Base-by-base conservation (phyloP, 805 yeast genomes). In the Candida insectalens region DNA sequence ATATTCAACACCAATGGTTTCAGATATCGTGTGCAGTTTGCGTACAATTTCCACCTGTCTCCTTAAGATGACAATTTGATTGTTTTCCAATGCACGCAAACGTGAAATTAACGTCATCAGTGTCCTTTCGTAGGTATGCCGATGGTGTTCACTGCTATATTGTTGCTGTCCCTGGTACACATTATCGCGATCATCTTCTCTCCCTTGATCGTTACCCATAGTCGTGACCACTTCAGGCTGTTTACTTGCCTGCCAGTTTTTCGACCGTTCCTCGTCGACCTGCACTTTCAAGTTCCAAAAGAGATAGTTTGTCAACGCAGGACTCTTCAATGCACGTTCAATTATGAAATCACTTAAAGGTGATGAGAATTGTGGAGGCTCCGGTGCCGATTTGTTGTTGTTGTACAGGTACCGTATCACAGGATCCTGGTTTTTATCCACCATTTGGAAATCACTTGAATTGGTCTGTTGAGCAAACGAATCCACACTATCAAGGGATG, bases 231-330 rank as follows among this genome's bases (percentile, higher is more conserved):
- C 29, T n/a, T 27, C 15, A 7, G 16, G 15, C 19, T 20, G 17
- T 6, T 16, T 18, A 12, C 13, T 19, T 17, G 21, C 27, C 32
- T 17, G 22, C 23, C 23, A 12, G 15, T 31, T 31, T 13, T n/a
- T 22, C 21, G 4, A 6, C 13, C 55, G 50, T 25, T 67, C 71
- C 37, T 83, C 95, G 46, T 80, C 84, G 20, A 80, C 71, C 49
- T 89, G 96, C 2, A 94, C 95, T 42, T 77, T 79, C 33, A 92
- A 69, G 50, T 80, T 84, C 97, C 98, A 92, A 54, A 84, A 88
- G 40, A 94, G 74, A 49, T 71, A 84, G 49, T 78, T 87, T 0
- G 95, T 92, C 27, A 94, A 61, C 14, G 70, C 62, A 15, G 71
- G 69, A 49, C 80, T 82, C 14, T 69, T 60, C 1, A 77, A 62